Evolutionary conservation across 805 yeast species (phyloP).

Genomic region (Alloascoidea hylecoeti): DNA sequence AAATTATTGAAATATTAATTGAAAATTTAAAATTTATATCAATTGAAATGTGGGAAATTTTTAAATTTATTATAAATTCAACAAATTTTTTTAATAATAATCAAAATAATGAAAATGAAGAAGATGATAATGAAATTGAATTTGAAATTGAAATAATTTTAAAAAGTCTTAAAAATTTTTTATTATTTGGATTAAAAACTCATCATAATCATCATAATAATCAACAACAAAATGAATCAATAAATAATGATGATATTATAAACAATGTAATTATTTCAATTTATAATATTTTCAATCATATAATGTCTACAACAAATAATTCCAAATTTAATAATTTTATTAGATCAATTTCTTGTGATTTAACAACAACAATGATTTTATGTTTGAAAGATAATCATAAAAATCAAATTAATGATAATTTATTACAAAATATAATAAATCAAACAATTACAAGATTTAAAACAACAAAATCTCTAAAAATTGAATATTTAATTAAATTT

Average conservation of each 20-base stretch:
- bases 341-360: background rate
- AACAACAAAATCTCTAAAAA: too few relatives aligned
- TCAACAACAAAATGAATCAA: too few relatives aligned
- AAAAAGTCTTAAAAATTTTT: slow-evolving; percentile 60
- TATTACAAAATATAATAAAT: too few relatives aligned
- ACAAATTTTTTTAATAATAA: too few relatives aligned
- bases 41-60: slow-evolving; percentile 62
- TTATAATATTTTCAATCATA: slow-evolving; percentile 29
- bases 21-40: slow-evolving; percentile 45
- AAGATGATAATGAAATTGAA: slow-evolving; percentile 22
- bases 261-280: slow-evolving; percentile 35
- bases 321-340: background rate
- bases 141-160: slow-evolving; percentile 64
- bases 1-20: slow-evolving; percentile 56
- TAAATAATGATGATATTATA: too few relatives aligned
- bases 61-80: too few relatives aligned
- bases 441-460: too few relatives aligned
- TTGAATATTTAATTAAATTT: too few relatives aligned
- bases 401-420: background rate
- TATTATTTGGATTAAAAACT: slow-evolving; percentile 43
- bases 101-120: too few relatives aligned
- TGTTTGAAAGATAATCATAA: background rate
- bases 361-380: background rate
- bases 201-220: slow-evolving; percentile 31
- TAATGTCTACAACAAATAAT: background rate